Evolutionary conservation across 2,329 filamentous ascomycete genomes (phyloP).

Genomic region (Calonectria crousiana): DNA sequence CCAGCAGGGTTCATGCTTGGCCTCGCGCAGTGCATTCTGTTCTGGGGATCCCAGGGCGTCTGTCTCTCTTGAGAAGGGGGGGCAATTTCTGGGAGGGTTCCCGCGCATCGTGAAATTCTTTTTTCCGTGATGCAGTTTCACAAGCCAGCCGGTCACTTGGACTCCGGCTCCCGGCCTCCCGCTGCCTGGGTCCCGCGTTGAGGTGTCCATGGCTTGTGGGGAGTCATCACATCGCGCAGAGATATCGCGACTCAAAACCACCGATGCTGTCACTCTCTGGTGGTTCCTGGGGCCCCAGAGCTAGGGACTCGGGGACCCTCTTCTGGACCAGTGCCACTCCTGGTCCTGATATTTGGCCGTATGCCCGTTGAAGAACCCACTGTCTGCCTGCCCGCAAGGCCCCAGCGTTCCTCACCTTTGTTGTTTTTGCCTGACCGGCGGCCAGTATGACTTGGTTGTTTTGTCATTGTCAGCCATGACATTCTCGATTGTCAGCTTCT

Average conservation of each 20-base stretch:
- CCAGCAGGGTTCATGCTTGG: constrained; percentile 35
- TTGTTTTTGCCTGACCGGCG: constrained; percentile 26
- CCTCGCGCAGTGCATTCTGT: constrained; percentile 30
- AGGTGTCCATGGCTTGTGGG: neutral
- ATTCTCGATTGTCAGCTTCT: constrained; percentile 29
- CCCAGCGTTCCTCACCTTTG: constrained; percentile 15
- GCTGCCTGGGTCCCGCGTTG: neutral
- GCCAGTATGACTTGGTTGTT: constrained; percentile 33
- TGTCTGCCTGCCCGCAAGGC: constrained; percentile 25
- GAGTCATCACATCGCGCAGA: constrained; percentile 5
- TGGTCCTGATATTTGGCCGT: constrained; percentile 30
- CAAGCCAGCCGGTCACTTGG: constrained; percentile 12
- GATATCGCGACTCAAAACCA: constrained; percentile 10
- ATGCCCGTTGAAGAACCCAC: constrained; percentile 28
- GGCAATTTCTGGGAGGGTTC: constrained; percentile 19
- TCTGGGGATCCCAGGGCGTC: constrained; percentile 17
- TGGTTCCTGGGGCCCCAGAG: neutral
- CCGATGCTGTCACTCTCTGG: constrained; percentile 3
- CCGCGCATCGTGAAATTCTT: constrained; percentile 25
- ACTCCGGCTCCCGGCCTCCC: constrained; percentile 10
- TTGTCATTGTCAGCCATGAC: constrained; percentile 35
- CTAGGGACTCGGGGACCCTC: neutral
- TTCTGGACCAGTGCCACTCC: constrained; percentile 19
- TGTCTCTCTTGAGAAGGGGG: constrained; percentile 17
- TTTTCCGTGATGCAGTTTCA: constrained; percentile 34